Evolutionary conservation across 2,329 filamentous ascomycete species (phyloP), one percentile per base, ranked within the genome.

Genomic region (Ilyonectria mors-panacis): DNA sequence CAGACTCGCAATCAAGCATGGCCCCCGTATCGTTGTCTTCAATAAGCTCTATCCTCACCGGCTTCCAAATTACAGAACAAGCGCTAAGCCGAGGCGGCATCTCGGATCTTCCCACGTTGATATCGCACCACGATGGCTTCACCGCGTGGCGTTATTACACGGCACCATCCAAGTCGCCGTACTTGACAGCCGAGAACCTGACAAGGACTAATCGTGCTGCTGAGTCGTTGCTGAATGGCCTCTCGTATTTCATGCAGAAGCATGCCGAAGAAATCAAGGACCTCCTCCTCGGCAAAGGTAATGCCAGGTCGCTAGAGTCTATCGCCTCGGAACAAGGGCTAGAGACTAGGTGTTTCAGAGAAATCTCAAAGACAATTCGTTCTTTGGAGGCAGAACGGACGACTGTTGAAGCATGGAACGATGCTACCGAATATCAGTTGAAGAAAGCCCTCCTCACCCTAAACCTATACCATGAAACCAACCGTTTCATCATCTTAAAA

Each of bases 141-240:
- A 64, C 51, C 17, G 15, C 19, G 12, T 68, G 66, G 66, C 59
- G 65, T 1, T 59, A 28, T 12, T 68, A 68, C 13, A 47, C 48
- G 13, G 66, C 66, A 6, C 65, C 59, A 1, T 30, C 15, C 2
- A 50, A n/a, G 6, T 26, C 23, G 10, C 23, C 37, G 3, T 21
- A 26, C n/a, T 9, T 30, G 1, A 35, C 23, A 1, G 7, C 3
- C 1, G 42, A 51, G 2, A 42, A 26, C n/a, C 1, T 68, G 0
- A 3, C 1, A 1, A 53, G 54, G 17, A 48, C 59, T 6, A 26
- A 45, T 1, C n/a, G 54, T 5, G 66, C 54, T 35, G 59, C 47
- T 2, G 54, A 68, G 54, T 68, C 66, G 6, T 9, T 68, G 0
- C 30, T 59, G 2, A 48, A 19, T 3, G 64, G 59, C 8, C 35